Percentiles rank a stretch among this genome's conserved stretches.
Conservation (phyloP, 2,329 filamentous ascomycete genomes). For the Sporothrix humicola region DNA sequence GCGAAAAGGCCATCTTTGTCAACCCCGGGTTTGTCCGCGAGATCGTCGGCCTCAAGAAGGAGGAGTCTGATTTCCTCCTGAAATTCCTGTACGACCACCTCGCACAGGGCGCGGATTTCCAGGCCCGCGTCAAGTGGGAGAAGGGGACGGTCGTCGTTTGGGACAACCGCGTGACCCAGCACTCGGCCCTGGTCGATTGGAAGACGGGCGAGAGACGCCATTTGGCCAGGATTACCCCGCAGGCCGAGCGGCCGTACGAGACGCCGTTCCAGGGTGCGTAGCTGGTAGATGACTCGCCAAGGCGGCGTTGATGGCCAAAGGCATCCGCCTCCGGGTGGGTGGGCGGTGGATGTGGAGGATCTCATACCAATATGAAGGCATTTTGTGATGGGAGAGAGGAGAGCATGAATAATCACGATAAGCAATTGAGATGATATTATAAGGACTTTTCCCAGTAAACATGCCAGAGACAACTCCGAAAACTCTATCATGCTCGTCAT, state of each 20-base stretch:
- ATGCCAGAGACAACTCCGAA: too few species aligned
- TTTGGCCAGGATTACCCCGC: slow-evolving; percentile 79
- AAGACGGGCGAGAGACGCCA: slow-evolving; percentile 77
- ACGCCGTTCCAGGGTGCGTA: slow-evolving; percentile 59
- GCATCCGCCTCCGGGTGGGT: too few species aligned
- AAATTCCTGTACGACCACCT: slow-evolving; percentile 81
- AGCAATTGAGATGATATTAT: too few species aligned
- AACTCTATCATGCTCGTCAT: too few species aligned
- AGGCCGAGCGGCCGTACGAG: slow-evolving; percentile 78
- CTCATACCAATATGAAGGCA: too few species aligned
- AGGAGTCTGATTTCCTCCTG: slow-evolving; percentile 78
- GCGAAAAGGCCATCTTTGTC: slow-evolving; percentile 81
- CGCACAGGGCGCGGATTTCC: slow-evolving; percentile 73
- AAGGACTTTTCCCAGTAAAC: too few species aligned
- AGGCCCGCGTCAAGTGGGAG: slow-evolving; percentile 77
- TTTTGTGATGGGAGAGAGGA: too few species aligned
- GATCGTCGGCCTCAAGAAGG: slow-evolving; percentile 83
- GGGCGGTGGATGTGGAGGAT: too few species aligned
- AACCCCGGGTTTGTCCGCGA: slow-evolving; percentile 84
- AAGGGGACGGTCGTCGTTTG: slow-evolving; percentile 80
- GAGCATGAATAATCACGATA: too few species aligned
- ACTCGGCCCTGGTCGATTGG: slow-evolving; percentile 84
- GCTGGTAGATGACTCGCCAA: too few species aligned
- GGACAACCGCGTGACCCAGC: slow-evolving; percentile 82
- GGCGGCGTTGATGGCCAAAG: too few species aligned